Percentiles rank a stretch among this genome's conserved stretches.
phyloP scores from a whole-genome alignment of 331 rosid genomes.

The Malus hybrid region DNA sequence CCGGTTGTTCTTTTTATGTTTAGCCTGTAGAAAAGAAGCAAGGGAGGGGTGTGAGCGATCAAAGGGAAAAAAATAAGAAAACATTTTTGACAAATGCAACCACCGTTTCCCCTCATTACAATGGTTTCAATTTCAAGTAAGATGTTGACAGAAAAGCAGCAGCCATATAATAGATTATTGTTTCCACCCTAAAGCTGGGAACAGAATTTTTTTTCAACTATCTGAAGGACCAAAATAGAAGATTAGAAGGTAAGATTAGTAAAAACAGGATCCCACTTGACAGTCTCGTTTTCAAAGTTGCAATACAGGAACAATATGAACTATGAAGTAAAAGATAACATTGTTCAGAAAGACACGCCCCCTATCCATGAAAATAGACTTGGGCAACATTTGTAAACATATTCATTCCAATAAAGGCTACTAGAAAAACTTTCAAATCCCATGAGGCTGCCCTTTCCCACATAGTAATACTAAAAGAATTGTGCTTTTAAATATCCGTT shows the following conservation, averaged over 20 bases:
- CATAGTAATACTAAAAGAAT: not conserved
- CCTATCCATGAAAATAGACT: not conserved
- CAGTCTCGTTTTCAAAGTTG: not conserved
- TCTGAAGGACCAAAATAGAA: not conserved
- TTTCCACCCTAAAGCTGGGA: not conserved
- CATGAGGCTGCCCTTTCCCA: not conserved
- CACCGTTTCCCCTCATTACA: not conserved
- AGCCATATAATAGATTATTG: not conserved
- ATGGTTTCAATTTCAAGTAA: not conserved
- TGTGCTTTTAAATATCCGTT: not conserved
- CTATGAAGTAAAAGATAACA: not conserved
- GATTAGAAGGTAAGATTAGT: not conserved
- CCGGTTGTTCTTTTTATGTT: constrained; percentile 79
- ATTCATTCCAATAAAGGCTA: not conserved
- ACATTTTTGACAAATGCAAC: not conserved
- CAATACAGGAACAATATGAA: not conserved
- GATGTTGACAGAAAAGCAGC: not conserved
- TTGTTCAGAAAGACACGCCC: not conserved
- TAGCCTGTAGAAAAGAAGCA: constrained; percentile 50
- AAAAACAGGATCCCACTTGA: not conserved
- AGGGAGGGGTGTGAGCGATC: constrained; percentile 12
- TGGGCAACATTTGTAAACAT: not conserved
- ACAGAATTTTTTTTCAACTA: not conserved
- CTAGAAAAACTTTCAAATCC: not conserved
- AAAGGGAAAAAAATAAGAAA: not conserved